A percentile compares a stretch with the other conserved stretches of the same genome.
Conservation (phyloP, 2,329 filamentous ascomycete genomes). For the Cadophora gregata region DNA sequence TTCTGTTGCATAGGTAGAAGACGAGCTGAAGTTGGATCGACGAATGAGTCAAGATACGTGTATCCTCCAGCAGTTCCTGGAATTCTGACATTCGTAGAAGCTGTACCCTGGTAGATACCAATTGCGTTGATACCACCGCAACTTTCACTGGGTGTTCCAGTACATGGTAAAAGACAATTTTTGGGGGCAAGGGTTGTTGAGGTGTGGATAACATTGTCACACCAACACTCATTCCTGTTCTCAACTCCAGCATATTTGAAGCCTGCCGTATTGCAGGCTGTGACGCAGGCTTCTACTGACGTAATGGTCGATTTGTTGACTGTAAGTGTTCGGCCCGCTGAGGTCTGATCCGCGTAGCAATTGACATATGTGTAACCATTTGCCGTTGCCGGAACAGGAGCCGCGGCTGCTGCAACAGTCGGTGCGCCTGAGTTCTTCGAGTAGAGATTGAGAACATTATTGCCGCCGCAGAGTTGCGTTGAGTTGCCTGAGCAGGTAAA, state of each 20-base stretch:
- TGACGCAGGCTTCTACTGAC: slow-evolving; percentile 5
- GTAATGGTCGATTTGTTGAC: slow-evolving; percentile 3
- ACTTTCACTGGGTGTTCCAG: neutral
- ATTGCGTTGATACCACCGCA: slow-evolving; percentile 5
- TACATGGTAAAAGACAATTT: slow-evolving; percentile 1
- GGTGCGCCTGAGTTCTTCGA: neutral
- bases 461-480: neutral
- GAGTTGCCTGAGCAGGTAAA: slow-evolving; percentile 2
- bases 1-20: neutral
- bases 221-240: slow-evolving; percentile 10
- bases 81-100: neutral
- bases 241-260: slow-evolving; percentile 11
- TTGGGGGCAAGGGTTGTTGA: neutral
- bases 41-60: neutral
- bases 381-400: neutral
- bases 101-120: neutral
- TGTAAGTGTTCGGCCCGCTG: slow-evolving; percentile 1
- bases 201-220: neutral
- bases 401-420: neutral
- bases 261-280: neutral
- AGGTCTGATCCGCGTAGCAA: slow-evolving; percentile 1
- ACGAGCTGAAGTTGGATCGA: neutral
- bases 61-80: neutral
- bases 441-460: slow-evolving; percentile 2
- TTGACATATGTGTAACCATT: slow-evolving; percentile 3